Evolutionary conservation across 768 basidiomycete species (phyloP).

Genomic region (Pisolithus microcarpus): DNA sequence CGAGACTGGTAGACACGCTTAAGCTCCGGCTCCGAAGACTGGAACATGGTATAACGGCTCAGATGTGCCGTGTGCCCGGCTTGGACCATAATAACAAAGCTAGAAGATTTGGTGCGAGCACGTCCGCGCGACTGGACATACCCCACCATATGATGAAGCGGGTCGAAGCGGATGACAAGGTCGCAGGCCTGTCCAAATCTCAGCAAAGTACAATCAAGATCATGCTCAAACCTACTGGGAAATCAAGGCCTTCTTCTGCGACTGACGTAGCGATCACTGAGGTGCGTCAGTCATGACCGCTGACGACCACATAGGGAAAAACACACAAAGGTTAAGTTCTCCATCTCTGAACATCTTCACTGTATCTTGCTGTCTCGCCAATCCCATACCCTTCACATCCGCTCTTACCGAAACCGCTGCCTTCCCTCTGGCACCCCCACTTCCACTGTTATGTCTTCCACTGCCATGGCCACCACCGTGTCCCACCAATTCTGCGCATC

Average conservation of each 20-base stretch:
- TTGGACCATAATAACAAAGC: slow-evolving; percentile 76
- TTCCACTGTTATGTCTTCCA: slow-evolving; percentile 23
- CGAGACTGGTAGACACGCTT: slow-evolving; percentile 55
- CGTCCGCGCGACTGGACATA: slow-evolving; percentile 88
- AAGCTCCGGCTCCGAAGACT: slow-evolving; percentile 56
- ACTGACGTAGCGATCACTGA: slow-evolving; percentile 78
- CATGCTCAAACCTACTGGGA: slow-evolving; percentile 47
- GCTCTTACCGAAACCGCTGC: slow-evolving; percentile 20
- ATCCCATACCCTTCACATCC: slow-evolving; percentile 44
- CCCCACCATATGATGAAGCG: slow-evolving; percentile 73
- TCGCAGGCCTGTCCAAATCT: slow-evolving; percentile 64
- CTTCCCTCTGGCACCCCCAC: slow-evolving; percentile 11
- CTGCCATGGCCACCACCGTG: slow-evolving; percentile 48
- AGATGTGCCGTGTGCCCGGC: slow-evolving; percentile 49
- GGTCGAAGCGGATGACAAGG: slow-evolving; percentile 80
- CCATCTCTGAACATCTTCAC: slow-evolving; percentile 60
- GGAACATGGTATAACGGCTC: slow-evolving; percentile 51
- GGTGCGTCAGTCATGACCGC: neutral
- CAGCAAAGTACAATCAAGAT: neutral
- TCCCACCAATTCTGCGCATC: slow-evolving; percentile 63
- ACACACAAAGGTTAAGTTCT: slow-evolving; percentile 61
- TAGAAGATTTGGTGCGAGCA: slow-evolving; percentile 68
- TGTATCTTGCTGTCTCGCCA: slow-evolving; percentile 49
- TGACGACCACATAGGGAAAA: neutral
- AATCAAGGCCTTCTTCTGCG: slow-evolving; percentile 89